Evolutionary conservation across 805 yeast genomes (phyloP).

Genomic region (Wilhelminamyces savonicus): DNA sequence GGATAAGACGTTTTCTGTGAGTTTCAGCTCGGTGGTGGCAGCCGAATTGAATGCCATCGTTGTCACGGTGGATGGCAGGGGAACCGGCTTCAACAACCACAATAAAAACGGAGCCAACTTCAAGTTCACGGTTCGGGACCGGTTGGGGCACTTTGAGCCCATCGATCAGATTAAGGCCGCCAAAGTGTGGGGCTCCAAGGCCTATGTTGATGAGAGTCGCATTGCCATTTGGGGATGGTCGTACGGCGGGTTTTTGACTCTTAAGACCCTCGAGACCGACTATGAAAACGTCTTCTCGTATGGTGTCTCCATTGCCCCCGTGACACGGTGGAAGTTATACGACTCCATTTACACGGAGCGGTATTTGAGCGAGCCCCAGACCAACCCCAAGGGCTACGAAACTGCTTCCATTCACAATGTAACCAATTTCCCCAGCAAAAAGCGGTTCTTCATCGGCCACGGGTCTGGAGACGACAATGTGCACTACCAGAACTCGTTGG

Average conservation of each 20-base stretch:
- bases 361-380: conserved; percentile 80
- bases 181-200: conserved; percentile 51
- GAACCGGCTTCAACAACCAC: conserved; percentile 83
- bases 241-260: conserved; percentile 90
- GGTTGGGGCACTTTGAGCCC: conserved; percentile 77
- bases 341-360: conserved; percentile 94
- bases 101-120: conserved; percentile 46
- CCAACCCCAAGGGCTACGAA: conserved; percentile 59
- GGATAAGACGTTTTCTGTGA: conserved; percentile 48
- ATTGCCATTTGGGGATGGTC: conserved; percentile 98
- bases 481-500: conserved; percentile 83
- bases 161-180: conserved; percentile 86
- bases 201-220: conserved; percentile 59
- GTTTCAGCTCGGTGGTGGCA: conserved; percentile 71
- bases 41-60: conserved; percentile 77
- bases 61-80: conserved; percentile 94
- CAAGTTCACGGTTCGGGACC: conserved; percentile 75
- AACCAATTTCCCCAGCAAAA: conserved; percentile 46
- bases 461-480: conserved; percentile 98
- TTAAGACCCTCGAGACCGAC: conserved; percentile 83
- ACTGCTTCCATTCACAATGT: conserved; percentile 51
- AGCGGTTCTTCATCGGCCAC: conserved; percentile 82
- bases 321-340: conserved; percentile 87
- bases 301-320: conserved; percentile 97
- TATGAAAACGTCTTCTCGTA: conserved; percentile 64